A percentile compares a stretch with the other conserved stretches of the same genome.
phyloP scores from a whole-genome alignment of 176 grass and related monocot genomes.

The Bothriochloa decipiens region DNA sequence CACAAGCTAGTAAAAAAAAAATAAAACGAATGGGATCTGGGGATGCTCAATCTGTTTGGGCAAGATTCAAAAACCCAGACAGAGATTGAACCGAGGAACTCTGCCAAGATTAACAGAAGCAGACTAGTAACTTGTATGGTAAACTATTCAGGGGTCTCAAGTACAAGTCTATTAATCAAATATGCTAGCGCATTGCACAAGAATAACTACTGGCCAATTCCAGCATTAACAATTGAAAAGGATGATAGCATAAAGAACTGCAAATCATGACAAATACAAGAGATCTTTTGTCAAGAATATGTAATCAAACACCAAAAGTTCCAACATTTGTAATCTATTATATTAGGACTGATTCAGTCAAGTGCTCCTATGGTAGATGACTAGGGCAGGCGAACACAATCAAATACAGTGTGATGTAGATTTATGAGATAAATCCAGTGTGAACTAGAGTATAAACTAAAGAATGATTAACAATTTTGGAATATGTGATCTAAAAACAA shows the following conservation, averaged over 20 bases:
- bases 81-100: neutral
- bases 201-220: neutral
- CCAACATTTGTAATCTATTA: neutral
- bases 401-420: neutral
- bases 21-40: neutral
- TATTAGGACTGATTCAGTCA: neutral
- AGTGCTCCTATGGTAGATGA: neutral
- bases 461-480: conserved; percentile 2
- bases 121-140: neutral
- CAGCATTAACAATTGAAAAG: conserved; percentile 2
- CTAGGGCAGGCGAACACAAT: neutral
- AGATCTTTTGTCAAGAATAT: neutral
- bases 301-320: conserved; percentile 2
- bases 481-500: conserved; percentile 15
- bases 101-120: conserved; percentile 8
- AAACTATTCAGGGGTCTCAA: neutral
- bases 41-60: neutral
- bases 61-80: neutral
- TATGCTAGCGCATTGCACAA: neutral
- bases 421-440: conserved; percentile 10
- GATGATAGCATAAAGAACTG: neutral
- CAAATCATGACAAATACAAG: neutral
- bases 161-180: neutral
- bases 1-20: conserved; percentile 16
- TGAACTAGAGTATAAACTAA: neutral